phyloP scores from a whole-genome alignment of 2,329 filamentous ascomycete genomes.

The Pezicula neosporulosa region DNA sequence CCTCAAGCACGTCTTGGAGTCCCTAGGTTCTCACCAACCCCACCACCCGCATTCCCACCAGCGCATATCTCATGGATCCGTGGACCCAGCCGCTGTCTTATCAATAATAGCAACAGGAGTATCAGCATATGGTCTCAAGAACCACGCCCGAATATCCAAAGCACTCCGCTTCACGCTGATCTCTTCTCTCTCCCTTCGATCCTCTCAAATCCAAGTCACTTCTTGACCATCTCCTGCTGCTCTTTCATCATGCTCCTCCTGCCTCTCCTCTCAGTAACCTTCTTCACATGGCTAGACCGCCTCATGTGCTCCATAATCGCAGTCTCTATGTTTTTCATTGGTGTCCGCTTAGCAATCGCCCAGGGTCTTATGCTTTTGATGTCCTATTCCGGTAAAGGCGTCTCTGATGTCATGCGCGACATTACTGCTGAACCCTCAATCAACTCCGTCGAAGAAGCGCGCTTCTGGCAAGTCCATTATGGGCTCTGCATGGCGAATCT shows the following conservation, averaged over 20 bases:
- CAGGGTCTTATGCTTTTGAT: conserved; percentile 94
- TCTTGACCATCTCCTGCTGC: conserved; percentile 88
- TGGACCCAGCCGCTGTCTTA: conserved; percentile 78
- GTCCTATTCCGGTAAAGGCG: conserved; percentile 58
- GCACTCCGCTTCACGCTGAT: conserved; percentile 86
- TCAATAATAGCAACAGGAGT: conserved; percentile 81
- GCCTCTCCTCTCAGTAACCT: conserved; percentile 75
- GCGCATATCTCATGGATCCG: conserved; percentile 66
- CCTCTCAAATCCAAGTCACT: conserved; percentile 93
- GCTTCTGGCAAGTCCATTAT: conserved; percentile 99
- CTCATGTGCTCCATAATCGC: conserved; percentile 79
- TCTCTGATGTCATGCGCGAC: conserved; percentile 69
- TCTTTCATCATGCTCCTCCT: conserved; percentile 76
- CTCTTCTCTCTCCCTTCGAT: conserved; percentile 74
- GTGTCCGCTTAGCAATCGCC: conserved; percentile 76
- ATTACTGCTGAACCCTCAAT: conserved; percentile 79
- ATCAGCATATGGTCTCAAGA: conserved; percentile 82
- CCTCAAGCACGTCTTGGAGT: conserved; percentile 86
- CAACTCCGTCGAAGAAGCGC: conserved; percentile 77
- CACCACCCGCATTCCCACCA: conserved; percentile 69
- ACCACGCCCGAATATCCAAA: conserved; percentile 88
- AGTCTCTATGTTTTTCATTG: conserved; percentile 82
- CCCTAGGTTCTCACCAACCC: conserved; percentile 63
- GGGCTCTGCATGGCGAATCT: conserved; percentile 94
- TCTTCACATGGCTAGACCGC: conserved; percentile 81